phyloP scores from a whole-genome alignment of 129 eudicot genomes.

The Lactuca saligna region DNA sequence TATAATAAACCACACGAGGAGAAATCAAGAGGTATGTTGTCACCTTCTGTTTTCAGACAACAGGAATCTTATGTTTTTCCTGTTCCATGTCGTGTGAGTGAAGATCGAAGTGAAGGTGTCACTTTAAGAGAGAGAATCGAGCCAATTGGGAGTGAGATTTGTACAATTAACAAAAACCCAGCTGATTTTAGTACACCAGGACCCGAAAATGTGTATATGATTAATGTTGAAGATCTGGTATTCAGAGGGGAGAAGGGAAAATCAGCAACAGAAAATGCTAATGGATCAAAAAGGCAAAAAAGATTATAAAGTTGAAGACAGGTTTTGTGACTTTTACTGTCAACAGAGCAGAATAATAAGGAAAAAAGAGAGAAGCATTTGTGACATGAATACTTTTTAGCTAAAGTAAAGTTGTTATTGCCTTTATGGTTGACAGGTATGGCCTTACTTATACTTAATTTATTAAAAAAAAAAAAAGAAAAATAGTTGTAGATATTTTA shows the following conservation, averaged over 20 bases:
- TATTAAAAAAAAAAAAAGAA: neutral
- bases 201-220: slow-evolving; percentile 47
- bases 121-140: slow-evolving; percentile 18
- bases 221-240: slow-evolving; percentile 41
- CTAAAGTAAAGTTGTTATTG: slow-evolving; percentile 23
- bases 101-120: slow-evolving; percentile 22
- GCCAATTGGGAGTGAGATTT: slow-evolving; percentile 26
- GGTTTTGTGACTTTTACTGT: neutral
- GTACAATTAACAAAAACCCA: slow-evolving; percentile 70
- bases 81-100: slow-evolving; percentile 19
- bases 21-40: slow-evolving; percentile 35
- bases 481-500: slow-evolving; percentile 27
- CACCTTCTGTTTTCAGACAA: slow-evolving; percentile 25
- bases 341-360: neutral
- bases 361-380: slow-evolving; percentile 23
- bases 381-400: slow-evolving; percentile 3
- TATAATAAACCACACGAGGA: no score
- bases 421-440: slow-evolving; percentile 22
- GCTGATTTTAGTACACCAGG: slow-evolving; percentile 79
- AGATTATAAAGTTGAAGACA: neutral
- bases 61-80: slow-evolving; percentile 31
- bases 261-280: slow-evolving; percentile 15
- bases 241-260: slow-evolving; percentile 28
- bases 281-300: slow-evolving; percentile 37
- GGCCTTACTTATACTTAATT: slow-evolving; percentile 1